These are phyloP conservation scores for Apostasia ramifera DNA, from an alignment of 106 monocot genomes.

Conservation along the genomic window DNA sequence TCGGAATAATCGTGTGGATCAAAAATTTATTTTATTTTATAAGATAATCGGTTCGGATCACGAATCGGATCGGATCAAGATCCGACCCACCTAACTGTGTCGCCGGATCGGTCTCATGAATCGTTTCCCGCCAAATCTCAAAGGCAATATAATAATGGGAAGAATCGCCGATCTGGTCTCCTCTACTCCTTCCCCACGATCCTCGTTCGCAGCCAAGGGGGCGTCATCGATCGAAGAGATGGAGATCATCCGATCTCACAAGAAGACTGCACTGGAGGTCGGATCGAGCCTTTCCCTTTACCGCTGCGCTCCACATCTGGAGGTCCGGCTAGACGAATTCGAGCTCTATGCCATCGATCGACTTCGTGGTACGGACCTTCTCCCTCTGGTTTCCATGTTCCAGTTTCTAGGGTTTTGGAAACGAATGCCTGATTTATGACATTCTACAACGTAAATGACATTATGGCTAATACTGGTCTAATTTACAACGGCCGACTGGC, in stretches of 20 bases:
- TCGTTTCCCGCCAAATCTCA: slow-evolving; percentile 3
- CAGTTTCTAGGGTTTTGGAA: background rate
- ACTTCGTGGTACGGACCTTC: slow-evolving; percentile 44
- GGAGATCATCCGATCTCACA: slow-evolving; percentile 76
- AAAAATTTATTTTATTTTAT: no score
- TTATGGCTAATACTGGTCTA: background rate
- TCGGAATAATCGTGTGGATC: no score
- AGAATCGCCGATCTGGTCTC: background rate
- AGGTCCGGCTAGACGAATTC: slow-evolving; percentile 84
- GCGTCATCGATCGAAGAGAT: slow-evolving; percentile 10
- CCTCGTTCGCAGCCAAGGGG: background rate
- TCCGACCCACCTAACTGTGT: no score
- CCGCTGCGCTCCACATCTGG: slow-evolving; percentile 51
- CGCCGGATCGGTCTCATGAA: background rate
- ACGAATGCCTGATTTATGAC: no score
- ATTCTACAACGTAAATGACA: no score
- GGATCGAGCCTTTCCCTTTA: slow-evolving; percentile 46
- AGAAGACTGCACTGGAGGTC: slow-evolving; percentile 22
- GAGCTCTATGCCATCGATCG: slow-evolving; percentile 88
- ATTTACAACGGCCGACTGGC: no score
- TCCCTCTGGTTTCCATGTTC: background rate
- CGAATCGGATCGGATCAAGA: no score
- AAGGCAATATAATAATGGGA: background rate
- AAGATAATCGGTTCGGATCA: no score
- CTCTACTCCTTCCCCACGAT: background rate